phyloP scores from a whole-genome alignment of 108 stramenopile species.

The Thalassiosira profunda region DNA sequence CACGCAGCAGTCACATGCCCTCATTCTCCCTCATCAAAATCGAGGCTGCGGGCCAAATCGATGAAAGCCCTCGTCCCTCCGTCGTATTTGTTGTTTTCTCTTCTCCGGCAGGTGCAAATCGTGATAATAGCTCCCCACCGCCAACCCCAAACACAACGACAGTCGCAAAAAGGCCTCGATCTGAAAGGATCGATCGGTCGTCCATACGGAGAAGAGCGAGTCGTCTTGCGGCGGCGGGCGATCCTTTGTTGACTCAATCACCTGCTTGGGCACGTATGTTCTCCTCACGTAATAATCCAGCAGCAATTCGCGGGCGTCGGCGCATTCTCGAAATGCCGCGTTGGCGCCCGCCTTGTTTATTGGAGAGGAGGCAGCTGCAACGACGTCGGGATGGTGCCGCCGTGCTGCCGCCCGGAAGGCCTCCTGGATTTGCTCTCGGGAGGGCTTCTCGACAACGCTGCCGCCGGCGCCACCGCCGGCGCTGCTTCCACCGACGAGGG shows the following conservation, averaged over 20 bases:
- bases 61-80: slow-evolving; percentile 1
- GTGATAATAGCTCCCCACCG: slow-evolving; percentile 17
- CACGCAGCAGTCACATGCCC: too few species aligned
- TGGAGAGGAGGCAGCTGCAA: not conserved
- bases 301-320: slow-evolving; percentile 11
- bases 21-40: not conserved
- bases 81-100: slow-evolving; percentile 13
- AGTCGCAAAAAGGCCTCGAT: slow-evolving; percentile 18
- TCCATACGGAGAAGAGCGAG: slow-evolving; percentile 21
- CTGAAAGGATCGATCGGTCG: slow-evolving; percentile 12
- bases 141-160: slow-evolving; percentile 16
- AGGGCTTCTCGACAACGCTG: not conserved
- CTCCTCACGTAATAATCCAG: slow-evolving; percentile 14
- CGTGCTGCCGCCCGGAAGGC: slow-evolving; percentile 16
- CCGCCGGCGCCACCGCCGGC: not conserved
- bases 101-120: slow-evolving; percentile 11
- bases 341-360: slow-evolving; percentile 1
- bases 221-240: slow-evolving; percentile 13
- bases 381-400: slow-evolving; percentile 16
- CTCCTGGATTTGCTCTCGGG: slow-evolving; percentile 16
- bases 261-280: slow-evolving; percentile 6
- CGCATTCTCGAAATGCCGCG: slow-evolving; percentile 15
- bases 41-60: slow-evolving; percentile 8
- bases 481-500: not conserved
- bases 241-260: slow-evolving; percentile 5